These are phyloP conservation scores for Moelleriella libera DNA, from an alignment of 2,329 filamentous ascomycete genomes.

Conservation along the genomic window DNA sequence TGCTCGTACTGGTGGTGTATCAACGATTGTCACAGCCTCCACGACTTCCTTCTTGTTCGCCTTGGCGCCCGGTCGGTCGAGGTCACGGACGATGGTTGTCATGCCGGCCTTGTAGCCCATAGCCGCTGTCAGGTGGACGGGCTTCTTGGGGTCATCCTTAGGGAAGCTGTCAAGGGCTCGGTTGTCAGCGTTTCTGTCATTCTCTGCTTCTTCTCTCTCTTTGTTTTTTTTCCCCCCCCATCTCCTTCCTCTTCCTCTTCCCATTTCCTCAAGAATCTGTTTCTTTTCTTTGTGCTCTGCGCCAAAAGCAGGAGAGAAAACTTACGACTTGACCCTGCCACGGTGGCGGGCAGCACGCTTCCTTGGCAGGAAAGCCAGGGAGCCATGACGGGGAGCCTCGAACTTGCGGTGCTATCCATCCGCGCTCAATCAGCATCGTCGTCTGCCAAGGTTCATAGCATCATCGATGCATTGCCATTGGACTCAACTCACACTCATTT, in stretches of 20 bases:
- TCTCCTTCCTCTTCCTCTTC: too few relatives aligned
- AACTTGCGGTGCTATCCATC: slow-evolving; percentile 37
- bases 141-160: slow-evolving; percentile 99
- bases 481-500: slow-evolving; percentile 24
- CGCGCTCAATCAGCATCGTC: slow-evolving; percentile 8
- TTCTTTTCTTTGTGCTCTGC: too few relatives aligned
- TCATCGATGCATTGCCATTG: neutral
- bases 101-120: slow-evolving; percentile 99
- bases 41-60: slow-evolving; percentile 98
- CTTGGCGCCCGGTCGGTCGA: slow-evolving; percentile 98
- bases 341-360: slow-evolving; percentile 92
- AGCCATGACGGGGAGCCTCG: slow-evolving; percentile 90
- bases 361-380: slow-evolving; percentile 72
- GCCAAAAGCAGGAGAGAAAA: slow-evolving; percentile 9
- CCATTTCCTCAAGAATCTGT: too few relatives aligned
- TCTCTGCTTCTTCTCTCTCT: too few relatives aligned
- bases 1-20: slow-evolving; percentile 90
- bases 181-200: neutral
- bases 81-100: slow-evolving; percentile 98
- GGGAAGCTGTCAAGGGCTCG: slow-evolving; percentile 57
- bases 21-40: slow-evolving; percentile 76
- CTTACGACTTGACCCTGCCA: slow-evolving; percentile 97
- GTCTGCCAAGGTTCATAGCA: neutral
- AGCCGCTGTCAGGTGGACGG: slow-evolving; percentile 92
- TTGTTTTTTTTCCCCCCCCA: too few relatives aligned